Evolutionary conservation across 441 rosid species (phyloP).

Genomic region (Adansonia madagascariensis): DNA sequence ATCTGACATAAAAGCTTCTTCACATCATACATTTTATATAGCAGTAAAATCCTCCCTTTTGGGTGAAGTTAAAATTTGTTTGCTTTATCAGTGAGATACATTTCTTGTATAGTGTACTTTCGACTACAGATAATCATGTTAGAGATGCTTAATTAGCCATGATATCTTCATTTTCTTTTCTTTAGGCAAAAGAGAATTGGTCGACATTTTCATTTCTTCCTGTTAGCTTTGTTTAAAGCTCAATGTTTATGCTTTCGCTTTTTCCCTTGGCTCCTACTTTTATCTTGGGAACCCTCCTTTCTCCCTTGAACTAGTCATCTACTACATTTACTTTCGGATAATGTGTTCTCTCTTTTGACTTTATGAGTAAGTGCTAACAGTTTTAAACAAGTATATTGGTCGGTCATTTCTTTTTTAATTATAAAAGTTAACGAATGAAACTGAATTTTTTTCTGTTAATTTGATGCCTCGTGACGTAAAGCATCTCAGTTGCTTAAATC

Average conservation of each 20-base stretch:
- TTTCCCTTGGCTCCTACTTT: neutral
- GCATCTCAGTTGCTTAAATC: neutral
- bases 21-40: neutral
- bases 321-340: neutral
- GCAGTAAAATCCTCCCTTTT: conserved; percentile 12
- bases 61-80: neutral
- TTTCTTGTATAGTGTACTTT: neutral
- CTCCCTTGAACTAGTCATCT: neutral
- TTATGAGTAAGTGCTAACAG: neutral
- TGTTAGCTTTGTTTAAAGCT: neutral
- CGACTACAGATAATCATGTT: no score
- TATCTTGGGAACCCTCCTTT: neutral
- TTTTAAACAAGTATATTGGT: neutral
- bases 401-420: no score
- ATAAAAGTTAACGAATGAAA: neutral
- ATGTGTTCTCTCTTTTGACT: conserved; percentile 6
- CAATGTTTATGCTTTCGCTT: neutral
- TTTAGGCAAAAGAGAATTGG: neutral
- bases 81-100: neutral
- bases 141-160: no score
- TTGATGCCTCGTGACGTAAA: neutral
- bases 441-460: conserved; percentile 1
- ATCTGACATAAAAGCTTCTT: conserved; percentile 33
- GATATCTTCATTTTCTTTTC: no score
- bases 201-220: neutral